Conservation (phyloP, 139 green algal genomes). For the Asterochloris erici region DNA sequence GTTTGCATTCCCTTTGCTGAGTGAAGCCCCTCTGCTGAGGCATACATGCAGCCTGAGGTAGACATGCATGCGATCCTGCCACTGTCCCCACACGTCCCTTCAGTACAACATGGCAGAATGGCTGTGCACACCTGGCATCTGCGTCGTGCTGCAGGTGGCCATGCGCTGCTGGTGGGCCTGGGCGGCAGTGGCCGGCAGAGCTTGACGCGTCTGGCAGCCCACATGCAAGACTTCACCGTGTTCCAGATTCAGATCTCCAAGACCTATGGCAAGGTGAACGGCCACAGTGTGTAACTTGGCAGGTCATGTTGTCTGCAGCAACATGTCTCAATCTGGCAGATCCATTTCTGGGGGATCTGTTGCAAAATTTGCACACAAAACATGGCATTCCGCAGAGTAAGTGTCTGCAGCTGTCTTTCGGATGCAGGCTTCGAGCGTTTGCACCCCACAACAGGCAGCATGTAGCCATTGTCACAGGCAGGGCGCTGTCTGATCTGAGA, state of each 20-base stretch:
- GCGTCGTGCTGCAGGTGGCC: conserved; percentile 31
- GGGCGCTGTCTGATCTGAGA: too few relatives aligned
- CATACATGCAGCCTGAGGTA: neutral
- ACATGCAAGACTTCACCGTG: conserved; percentile 18
- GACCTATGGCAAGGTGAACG: conserved; percentile 48
- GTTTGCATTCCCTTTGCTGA: neutral
- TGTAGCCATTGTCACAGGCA: too few relatives aligned
- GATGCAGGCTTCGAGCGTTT: too few relatives aligned
- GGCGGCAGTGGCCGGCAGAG: conserved; percentile 66
- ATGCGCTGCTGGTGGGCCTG: conserved; percentile 71
- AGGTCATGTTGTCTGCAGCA: too few relatives aligned
- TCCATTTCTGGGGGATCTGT: too few relatives aligned
- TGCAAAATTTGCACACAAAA: too few relatives aligned
- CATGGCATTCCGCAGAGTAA: too few relatives aligned
- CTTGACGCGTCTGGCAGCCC: conserved; percentile 62
- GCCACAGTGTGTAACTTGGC: too few relatives aligned
- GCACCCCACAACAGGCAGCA: too few relatives aligned
- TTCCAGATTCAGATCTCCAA: conserved; percentile 66
- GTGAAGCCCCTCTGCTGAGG: neutral
- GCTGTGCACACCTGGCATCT: neutral
- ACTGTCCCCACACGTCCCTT: neutral
- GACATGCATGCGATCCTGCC: neutral
- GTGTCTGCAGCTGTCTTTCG: too few relatives aligned
- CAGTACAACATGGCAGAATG: neutral
- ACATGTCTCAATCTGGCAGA: too few relatives aligned